These are phyloP conservation scores for Talaromyces sp. DNA, from an alignment of 2,329 filamentous ascomycete genomes.

Conservation along the genomic window DNA sequence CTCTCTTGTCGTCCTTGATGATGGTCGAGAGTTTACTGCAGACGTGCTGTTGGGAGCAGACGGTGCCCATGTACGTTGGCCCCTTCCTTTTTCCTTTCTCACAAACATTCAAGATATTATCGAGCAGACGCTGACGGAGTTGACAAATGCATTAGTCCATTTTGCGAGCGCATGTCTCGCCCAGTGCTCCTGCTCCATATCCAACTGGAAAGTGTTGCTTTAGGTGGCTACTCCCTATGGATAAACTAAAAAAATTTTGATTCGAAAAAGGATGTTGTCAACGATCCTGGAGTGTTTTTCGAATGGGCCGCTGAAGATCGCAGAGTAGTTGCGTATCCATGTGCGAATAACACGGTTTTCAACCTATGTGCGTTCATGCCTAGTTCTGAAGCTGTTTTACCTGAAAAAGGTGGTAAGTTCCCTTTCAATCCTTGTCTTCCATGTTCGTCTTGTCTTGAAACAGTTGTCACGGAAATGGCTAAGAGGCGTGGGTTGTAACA, in stretches of 20 bases:
- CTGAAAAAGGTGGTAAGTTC: background rate
- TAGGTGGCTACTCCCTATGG: constrained; percentile 20
- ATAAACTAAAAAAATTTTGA: constrained; percentile 7
- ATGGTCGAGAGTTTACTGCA: constrained; percentile 16
- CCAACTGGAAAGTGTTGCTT: constrained; percentile 22
- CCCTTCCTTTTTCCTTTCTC: background rate
- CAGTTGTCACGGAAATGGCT: too few relatives aligned
- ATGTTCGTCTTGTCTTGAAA: background rate
- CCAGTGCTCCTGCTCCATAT: constrained; percentile 14
- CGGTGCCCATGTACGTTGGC: constrained; percentile 17
- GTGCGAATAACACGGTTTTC: constrained; percentile 38
- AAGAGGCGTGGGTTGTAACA: too few relatives aligned
- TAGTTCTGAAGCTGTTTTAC: constrained; percentile 32
- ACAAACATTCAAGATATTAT: background rate
- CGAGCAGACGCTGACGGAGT: background rate
- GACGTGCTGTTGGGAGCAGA: constrained; percentile 24
- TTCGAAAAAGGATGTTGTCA: background rate
- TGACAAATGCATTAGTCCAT: constrained; percentile 15
- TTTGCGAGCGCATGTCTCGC: constrained; percentile 16
- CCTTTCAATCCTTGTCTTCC: too few relatives aligned
- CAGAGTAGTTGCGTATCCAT: constrained; percentile 44
- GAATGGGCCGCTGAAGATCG: constrained; percentile 40
- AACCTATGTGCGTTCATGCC: constrained; percentile 47
- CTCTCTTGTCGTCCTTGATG: constrained; percentile 16
- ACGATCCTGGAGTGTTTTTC: constrained; percentile 30